phyloP scores from a whole-genome alignment of 495 filamentous ascomycete species.

The Pyronema omphalodes region DNA sequence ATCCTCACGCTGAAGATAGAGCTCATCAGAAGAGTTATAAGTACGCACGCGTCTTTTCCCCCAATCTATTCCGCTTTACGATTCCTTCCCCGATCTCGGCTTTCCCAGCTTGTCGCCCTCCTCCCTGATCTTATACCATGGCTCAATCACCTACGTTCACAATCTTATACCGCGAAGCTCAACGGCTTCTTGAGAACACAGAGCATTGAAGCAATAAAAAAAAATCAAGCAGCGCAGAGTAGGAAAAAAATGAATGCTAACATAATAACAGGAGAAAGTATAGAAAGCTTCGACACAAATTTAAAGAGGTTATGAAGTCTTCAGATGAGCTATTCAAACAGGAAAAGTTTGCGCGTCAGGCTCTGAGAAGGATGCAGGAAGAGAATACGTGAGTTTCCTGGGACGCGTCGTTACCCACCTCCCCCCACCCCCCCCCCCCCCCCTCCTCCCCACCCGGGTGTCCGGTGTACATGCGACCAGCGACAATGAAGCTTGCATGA shows the following conservation, averaged over 20 bases:
- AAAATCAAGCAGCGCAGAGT: not conserved
- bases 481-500: slow-evolving; percentile 5
- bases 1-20: not conserved
- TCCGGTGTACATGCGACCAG: too few relatives aligned
- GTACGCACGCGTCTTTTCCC: slow-evolving; percentile 4
- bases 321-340: slow-evolving; percentile 59
- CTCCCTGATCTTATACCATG: too few relatives aligned
- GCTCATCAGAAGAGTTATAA: slow-evolving; percentile 23
- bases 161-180: too few relatives aligned
- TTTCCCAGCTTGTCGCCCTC: too few relatives aligned
- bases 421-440: too few relatives aligned
- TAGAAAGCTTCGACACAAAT: slow-evolving; percentile 71
- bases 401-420: not conserved
- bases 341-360: slow-evolving; percentile 56
- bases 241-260: not conserved
- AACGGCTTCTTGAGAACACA: too few relatives aligned
- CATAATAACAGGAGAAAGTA: slow-evolving; percentile 62
- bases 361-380: slow-evolving; percentile 60
- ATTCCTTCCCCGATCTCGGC: too few relatives aligned
- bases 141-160: too few relatives aligned
- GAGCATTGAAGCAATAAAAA: not conserved
- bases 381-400: slow-evolving; percentile 54
- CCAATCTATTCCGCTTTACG: not conserved
- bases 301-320: slow-evolving; percentile 64
- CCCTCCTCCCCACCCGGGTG: not conserved